These are phyloP conservation scores for Neurospora sp. DNA, from an alignment of 2,329 filamentous ascomycete genomes.

Conservation along the genomic window DNA sequence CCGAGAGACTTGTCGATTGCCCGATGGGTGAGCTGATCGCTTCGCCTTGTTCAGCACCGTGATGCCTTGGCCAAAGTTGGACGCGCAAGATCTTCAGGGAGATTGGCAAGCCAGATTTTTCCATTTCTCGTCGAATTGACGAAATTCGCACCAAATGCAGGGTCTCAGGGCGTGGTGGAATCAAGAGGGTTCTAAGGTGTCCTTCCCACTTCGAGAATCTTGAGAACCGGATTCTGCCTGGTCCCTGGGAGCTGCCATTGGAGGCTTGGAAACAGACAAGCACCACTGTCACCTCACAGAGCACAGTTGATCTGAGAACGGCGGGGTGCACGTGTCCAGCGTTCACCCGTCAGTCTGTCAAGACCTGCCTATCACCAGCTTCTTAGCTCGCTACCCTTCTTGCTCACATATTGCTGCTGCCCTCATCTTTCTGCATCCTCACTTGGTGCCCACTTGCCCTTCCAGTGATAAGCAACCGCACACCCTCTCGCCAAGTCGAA, in stretches of 20 bases:
- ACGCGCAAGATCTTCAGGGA: neutral
- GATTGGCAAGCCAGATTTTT: neutral
- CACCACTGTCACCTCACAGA: neutral
- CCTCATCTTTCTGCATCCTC: neutral
- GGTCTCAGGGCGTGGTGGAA: neutral
- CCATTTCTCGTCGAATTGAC: neutral
- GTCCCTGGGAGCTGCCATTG: slow-evolving; percentile 2
- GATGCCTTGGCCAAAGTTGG: neutral
- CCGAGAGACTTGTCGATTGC: neutral
- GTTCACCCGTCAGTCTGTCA: neutral
- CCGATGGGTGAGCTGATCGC: neutral
- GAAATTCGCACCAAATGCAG: neutral
- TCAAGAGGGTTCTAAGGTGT: neutral
- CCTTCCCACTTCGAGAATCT: neutral
- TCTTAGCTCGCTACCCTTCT: neutral
- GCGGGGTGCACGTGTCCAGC: slow-evolving; percentile 3
- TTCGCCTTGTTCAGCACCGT: neutral
- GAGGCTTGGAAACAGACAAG: neutral
- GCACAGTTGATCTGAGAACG: neutral
- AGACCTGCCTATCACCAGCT: neutral
- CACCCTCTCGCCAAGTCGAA: neutral
- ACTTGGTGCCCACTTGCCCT: neutral
- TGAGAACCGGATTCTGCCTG: neutral
- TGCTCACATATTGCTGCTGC: neutral
- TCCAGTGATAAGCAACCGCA: neutral